These are phyloP conservation scores for Fragaria vesca DNA, from an alignment of 306 rosid genomes.

Conservation along the genomic window DNA sequence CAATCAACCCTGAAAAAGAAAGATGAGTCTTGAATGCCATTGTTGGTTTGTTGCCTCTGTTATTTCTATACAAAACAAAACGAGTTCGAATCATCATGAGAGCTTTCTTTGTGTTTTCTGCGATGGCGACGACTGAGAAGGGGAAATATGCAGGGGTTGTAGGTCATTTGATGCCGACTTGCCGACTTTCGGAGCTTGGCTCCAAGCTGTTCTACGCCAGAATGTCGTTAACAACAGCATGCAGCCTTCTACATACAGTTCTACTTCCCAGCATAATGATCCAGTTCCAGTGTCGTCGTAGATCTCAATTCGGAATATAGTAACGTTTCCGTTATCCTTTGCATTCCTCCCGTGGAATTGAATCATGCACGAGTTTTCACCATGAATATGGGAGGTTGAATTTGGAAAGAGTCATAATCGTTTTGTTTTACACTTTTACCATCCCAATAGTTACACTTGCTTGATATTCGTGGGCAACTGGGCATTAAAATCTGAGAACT, in stretches of 20 bases:
- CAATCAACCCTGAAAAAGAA: not conserved
- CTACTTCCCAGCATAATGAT: not conserved
- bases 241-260: not conserved
- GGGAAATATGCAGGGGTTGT: not conserved
- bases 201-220: not conserved
- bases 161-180: slow-evolving; percentile 13
- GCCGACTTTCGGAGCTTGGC: not conserved
- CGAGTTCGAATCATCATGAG: not conserved
- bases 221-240: not conserved
- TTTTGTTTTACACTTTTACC: not conserved
- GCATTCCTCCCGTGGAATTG: not conserved
- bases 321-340: not conserved
- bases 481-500: not conserved
- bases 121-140: slow-evolving; percentile 11
- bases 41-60: not conserved
- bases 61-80: not conserved
- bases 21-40: not conserved
- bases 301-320: not conserved
- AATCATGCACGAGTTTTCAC: not conserved
- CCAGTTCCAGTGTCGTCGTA: not conserved
- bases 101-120: not conserved
- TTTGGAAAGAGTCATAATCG: not conserved
- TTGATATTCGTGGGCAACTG: not conserved
- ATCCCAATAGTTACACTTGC: too few species aligned
- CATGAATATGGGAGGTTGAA: not conserved